Evolutionary conservation across 345 rosid species (phyloP), one percentile per base, ranked within the genome.

Genomic region (Citrus reticulata): DNA sequence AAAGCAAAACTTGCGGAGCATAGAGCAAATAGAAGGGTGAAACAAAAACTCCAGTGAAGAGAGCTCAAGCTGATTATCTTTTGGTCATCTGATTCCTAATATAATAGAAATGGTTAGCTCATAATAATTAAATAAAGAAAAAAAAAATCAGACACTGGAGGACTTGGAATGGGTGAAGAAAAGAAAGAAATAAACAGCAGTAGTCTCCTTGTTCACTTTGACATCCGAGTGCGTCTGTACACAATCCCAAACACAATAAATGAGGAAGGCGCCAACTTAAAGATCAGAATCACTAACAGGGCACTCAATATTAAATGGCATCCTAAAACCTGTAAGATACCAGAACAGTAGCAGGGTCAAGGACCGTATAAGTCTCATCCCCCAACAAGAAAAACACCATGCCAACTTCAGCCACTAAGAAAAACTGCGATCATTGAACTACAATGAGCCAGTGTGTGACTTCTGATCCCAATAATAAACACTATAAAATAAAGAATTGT

Each of bases 31-130:
- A 84, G 85, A 72, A 78, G 88, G 75, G 90, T 80, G 87, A 86
- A 88, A 89, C 89, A 88, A 87, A 90, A 90, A 89, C 90, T 88
- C 81, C 83, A 87, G 86, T 75, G 85, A 83, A 84, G 90, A 81
- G 91, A 81, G 85, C 91, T 93, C 91, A 87, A 84, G 93, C 90
- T 84, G 95, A 88, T 83, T 82, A 88, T 89, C 93, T 90, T 94
- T 88, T 82, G 88, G 81, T 86, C 86, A 83, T 88, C 86, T 87
- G 92, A 88, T 76, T 80, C 74, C 91, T 84, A 83, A 77, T 84
- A 82, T 86, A 82, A 88, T 87, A 86, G 68, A 87, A 84, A 82
- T 81, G 65, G 91, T 91, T 88, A 91, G 90, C 81, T 79, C 86
- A 76, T 75, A 58, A 71, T 66, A 80, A 74, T 14, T 81, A 78